phyloP scores from a whole-genome alignment of 352 stramenopile species.

The Elongisporangium prolatum region DNA sequence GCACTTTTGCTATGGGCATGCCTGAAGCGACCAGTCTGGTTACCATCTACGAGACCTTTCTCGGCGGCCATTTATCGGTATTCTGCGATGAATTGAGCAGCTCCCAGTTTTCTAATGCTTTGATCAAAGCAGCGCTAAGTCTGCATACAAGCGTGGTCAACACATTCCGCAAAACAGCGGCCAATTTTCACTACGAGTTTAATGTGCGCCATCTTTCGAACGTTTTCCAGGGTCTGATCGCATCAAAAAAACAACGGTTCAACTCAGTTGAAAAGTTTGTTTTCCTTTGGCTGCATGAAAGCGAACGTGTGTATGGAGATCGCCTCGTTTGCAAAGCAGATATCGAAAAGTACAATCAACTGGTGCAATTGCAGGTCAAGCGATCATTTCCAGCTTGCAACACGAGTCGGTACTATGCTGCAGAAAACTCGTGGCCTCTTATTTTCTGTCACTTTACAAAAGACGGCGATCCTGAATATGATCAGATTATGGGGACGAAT shows the following conservation, averaged over 20 bases:
- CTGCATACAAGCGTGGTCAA: slow-evolving; percentile 89
- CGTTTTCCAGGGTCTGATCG: slow-evolving; percentile 95
- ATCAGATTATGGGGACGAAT: slow-evolving; percentile 89
- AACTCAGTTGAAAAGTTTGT: slow-evolving; percentile 92
- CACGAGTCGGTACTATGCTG: slow-evolving; percentile 90
- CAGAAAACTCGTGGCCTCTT: slow-evolving; percentile 93
- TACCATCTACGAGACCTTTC: slow-evolving; percentile 96
- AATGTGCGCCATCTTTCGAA: slow-evolving; percentile 95
- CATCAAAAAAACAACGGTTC: slow-evolving; percentile 91
- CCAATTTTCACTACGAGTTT: slow-evolving; percentile 98
- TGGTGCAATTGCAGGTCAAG: slow-evolving; percentile 92
- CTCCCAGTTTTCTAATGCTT: slow-evolving; percentile 80
- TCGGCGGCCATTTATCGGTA: slow-evolving; percentile 89
- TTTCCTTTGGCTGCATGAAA: slow-evolving; percentile 94
- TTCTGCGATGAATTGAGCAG: slow-evolving; percentile 89
- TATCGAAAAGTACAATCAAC: slow-evolving; percentile 92
- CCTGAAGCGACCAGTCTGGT: slow-evolving; percentile 91
- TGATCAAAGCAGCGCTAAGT: slow-evolving; percentile 93
- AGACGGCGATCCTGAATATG: slow-evolving; percentile 91
- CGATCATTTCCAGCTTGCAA: slow-evolving; percentile 92
- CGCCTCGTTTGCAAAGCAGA: slow-evolving; percentile 91
- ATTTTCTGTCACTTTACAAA: slow-evolving; percentile 97
- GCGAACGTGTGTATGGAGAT: slow-evolving; percentile 94
- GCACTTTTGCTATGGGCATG: slow-evolving; percentile 94
- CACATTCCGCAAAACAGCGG: slow-evolving; percentile 93